A percentile compares a stretch with the other conserved stretches of the same genome.
phyloP scores from a whole-genome alignment of 176 grass and related monocot species.

The Microstegium vimineum region DNA sequence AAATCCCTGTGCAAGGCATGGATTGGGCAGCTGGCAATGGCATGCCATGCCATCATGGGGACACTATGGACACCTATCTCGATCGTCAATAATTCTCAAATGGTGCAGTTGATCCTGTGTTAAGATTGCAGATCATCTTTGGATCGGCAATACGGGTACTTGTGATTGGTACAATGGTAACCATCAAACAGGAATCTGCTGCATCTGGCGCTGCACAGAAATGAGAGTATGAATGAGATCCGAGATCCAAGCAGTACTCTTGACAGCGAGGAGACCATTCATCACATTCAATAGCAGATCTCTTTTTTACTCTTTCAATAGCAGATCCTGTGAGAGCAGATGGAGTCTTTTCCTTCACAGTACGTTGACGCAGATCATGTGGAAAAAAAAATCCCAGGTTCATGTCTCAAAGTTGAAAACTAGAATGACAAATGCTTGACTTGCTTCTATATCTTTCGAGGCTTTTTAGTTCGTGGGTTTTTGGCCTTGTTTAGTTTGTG shows the following conservation, averaged over 20 bases:
- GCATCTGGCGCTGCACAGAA: not conserved
- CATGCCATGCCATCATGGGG: not conserved
- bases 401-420: not conserved
- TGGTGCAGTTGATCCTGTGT: not conserved
- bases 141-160: not conserved
- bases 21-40: not conserved
- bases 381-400: no score
- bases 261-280: conserved; percentile 29
- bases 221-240: conserved; percentile 1
- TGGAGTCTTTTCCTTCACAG: not conserved
- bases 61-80: not conserved
- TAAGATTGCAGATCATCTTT: not conserved
- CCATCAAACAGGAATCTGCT: not conserved
- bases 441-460: not conserved
- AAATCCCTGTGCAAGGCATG: not conserved
- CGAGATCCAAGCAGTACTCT: not conserved
- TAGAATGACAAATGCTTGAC: not conserved
- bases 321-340: no score
- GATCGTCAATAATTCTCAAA: not conserved
- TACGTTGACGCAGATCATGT: not conserved
- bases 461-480: no score
- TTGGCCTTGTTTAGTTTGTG: no score
- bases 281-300: conserved; percentile 26
- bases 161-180: not conserved
- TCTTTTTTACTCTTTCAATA: not conserved